Conservation (phyloP, 2,329 filamentous ascomycete genomes). For the Pseudogymnoascus sp. region DNA sequence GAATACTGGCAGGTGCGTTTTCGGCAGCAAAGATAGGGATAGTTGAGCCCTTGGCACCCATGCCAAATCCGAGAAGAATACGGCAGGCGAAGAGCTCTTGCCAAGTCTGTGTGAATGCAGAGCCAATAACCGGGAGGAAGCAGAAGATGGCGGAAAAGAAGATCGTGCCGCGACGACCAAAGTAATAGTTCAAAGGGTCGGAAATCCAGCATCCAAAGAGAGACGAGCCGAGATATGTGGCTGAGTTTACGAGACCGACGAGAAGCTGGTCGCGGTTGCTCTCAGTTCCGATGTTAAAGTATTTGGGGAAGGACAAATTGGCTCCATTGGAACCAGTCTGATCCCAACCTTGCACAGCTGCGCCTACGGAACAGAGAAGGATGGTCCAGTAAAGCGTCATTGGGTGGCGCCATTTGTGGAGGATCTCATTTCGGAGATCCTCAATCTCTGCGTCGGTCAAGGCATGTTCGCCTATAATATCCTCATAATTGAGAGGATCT, state of each 20-base stretch:
- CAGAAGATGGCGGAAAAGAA: slow-evolving; percentile 58
- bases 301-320: slow-evolving; percentile 39
- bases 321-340: slow-evolving; percentile 42
- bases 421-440: slow-evolving; percentile 52
- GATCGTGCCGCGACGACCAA: slow-evolving; percentile 58
- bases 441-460: slow-evolving; percentile 54
- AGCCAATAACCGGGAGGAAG: slow-evolving; percentile 53
- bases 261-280: slow-evolving; percentile 45
- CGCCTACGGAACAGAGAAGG: slow-evolving; percentile 59
- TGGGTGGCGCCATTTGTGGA: slow-evolving; percentile 63
- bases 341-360: slow-evolving; percentile 52
- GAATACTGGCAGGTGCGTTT: slow-evolving; percentile 45
- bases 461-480: slow-evolving; percentile 48
- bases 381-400: slow-evolving; percentile 59
- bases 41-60: slow-evolving; percentile 49
- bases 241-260: slow-evolving; percentile 50
- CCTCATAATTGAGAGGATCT: slow-evolving; percentile 56
- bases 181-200: slow-evolving; percentile 50
- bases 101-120: slow-evolving; percentile 53
- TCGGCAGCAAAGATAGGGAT: slow-evolving; percentile 48
- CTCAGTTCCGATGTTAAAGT: slow-evolving; percentile 36
- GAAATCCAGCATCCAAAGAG: slow-evolving; percentile 55
- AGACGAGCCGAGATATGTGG: slow-evolving; percentile 37
- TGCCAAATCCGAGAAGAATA: slow-evolving; percentile 52
- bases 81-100: slow-evolving; percentile 48